phyloP scores from a whole-genome alignment of 2,329 filamentous ascomycete genomes.

The Ascochyta pisi region DNA sequence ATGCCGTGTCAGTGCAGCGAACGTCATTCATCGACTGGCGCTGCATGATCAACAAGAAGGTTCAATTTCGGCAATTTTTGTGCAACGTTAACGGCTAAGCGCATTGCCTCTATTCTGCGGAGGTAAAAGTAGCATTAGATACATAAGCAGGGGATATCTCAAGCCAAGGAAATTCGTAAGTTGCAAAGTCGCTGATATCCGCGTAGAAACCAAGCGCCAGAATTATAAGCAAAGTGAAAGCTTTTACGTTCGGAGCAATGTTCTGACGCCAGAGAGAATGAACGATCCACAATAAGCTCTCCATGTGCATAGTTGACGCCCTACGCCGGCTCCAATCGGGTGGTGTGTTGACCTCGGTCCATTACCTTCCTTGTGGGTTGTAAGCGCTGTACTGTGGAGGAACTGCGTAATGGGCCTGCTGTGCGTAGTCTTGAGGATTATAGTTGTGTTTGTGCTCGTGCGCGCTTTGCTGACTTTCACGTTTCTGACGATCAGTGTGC shows the following conservation, averaged over 20 bases:
- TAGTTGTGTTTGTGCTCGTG: constrained; percentile 39
- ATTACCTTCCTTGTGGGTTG: constrained; percentile 9
- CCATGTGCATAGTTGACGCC: background rate
- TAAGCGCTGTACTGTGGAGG: constrained; percentile 29
- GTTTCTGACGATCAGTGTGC: constrained; percentile 29
- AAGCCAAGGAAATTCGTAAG: constrained; percentile 19
- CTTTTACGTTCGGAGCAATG: background rate
- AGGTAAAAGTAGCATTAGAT: constrained; percentile 17
- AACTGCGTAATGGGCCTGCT: constrained; percentile 15
- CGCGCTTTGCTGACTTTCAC: constrained; percentile 26
- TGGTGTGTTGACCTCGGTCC: background rate
- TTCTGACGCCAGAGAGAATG: background rate
- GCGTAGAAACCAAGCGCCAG: background rate
- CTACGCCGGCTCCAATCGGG: background rate
- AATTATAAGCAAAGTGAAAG: background rate
- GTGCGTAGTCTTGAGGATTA: constrained; percentile 45
- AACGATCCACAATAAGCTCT: too few relatives aligned
- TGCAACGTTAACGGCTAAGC: constrained; percentile 4
- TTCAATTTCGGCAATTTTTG: background rate
- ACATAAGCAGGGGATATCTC: constrained; percentile 10
- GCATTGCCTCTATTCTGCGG: background rate
- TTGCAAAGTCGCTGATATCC: constrained; percentile 2
- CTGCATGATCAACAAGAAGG: constrained; percentile 5
- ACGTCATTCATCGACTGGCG: background rate
- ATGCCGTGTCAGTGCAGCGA: constrained; percentile 1